Evolutionary conservation across 140 eudicot species (phyloP).

Genomic region (Stevia rebaudiana): DNA sequence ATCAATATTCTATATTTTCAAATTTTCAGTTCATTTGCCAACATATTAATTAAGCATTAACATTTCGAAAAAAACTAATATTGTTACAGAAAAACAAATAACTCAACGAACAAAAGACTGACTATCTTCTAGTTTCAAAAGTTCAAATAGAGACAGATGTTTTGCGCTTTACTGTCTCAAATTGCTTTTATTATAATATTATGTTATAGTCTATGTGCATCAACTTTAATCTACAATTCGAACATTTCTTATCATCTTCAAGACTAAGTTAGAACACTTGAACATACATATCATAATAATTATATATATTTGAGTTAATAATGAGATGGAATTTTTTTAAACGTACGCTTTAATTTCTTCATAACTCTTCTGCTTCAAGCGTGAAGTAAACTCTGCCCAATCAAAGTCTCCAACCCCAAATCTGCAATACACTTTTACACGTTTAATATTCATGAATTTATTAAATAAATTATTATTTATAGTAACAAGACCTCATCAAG

Average conservation of each 20-base stretch:
- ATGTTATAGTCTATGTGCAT: not conserved
- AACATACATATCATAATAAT: not conserved
- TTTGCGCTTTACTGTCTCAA: not conserved
- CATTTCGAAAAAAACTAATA: not conserved
- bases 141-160: not conserved
- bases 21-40: conserved; percentile 1
- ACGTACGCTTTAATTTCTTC: conserved; percentile 78
- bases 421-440: conserved; percentile 35
- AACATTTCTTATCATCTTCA: not conserved
- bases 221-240: not conserved
- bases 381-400: conserved; percentile 86
- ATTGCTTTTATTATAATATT: not conserved
- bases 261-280: not conserved
- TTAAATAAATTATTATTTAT: not conserved
- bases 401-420: conserved; percentile 84
- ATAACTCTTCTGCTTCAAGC: conserved; percentile 76
- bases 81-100: not conserved
- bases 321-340: not conserved
- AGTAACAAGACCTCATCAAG: conserved; percentile 68
- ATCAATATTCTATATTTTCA: not conserved
- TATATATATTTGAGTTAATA: not conserved
- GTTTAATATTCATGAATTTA: not conserved
- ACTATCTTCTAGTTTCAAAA: not conserved
- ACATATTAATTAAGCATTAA: not conserved
- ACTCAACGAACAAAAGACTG: not conserved